Base-by-base conservation (phyloP, 2,329 filamentous ascomycete genomes). In the Alternaria postmessia region DNA sequence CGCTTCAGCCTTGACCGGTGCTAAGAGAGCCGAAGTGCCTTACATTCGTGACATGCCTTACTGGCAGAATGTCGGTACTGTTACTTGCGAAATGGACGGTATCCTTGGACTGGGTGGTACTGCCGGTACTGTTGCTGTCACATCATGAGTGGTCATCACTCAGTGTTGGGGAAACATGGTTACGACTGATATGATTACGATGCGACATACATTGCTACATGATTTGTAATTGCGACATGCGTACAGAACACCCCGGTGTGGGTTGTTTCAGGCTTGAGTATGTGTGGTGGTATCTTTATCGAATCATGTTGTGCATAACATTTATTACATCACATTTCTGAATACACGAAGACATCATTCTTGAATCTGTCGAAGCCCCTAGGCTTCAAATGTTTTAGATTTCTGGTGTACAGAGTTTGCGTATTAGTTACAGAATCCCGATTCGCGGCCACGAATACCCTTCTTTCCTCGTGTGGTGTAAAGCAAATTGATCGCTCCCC, bases 361-460 rank as follows among this genome's bases (percentile, higher is more conserved):
- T 30, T 32, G 24, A 48, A n/a, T 46, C 51, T 49, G 24, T 41
- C 32, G 18, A 46, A 39, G 46, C 52, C 16, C 28, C 30, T 26
- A 51, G 59, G 67, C 67, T 60, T 64, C 65, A 70, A 67, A 69
- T 63, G 24, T 51, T 62, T 61, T 69, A 63, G 48, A 67, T 72
- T 72, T 51, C 51, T 48, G 61, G 61, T 67, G 57, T 68, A 62
- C 66, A 58, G 41, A 52, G 59, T 55, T 51, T 43, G 32, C 46
- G 26, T 67, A 68, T 69, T 57, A 69, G 65, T 54, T 71, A 69
- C 69, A 69, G 38, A 63, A 51, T 44, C 39, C 34, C 24, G 28
- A 11, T 47, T 32, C 22, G 18, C 42, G 32, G 53, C 36, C 49
- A 51, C 49, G n/a, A 26, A 26, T 14, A 51, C 14, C 42, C 42